Evolutionary conservation across 2,329 filamentous ascomycete genomes (phyloP), one percentile per base, ranked within the genome.

Genomic region (Venturia aucupariae): DNA sequence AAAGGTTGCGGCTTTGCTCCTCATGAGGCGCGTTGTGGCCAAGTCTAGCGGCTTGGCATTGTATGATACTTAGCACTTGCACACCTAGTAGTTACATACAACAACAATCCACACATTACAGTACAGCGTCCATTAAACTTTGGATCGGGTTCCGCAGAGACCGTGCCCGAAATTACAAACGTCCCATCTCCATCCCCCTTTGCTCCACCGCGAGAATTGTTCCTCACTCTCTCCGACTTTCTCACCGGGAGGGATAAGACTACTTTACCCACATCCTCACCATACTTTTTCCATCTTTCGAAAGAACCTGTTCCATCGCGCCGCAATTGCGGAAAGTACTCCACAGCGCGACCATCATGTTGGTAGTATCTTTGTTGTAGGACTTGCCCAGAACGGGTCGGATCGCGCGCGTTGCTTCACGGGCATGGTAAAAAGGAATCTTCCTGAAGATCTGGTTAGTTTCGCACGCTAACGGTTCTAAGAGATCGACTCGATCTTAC

Each of bases 341-440:
- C 55, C 55, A 60, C 10, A 60, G 38, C 10, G 55, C 55, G 19
- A 60, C 30, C 7, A 60, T 8, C 83, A 83, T 22, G 81, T 65
- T 51, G 22, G 46, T 27, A 13, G 46, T 30, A 51, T 51, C 46
- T 51, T 17, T 24, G 22, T 51, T 27, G 22, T 51, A 51, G 5
- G 46, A 51, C 46, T 27, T 11, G 46, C 22, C 46, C 22, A 51
- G 46, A 11, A 80, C 75, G 11, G 82, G 84, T n/a, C 32, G 32
- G 13, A 60, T 60, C 10, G 22, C 55, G 19, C 19, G 32, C 30
- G 55, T 60, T 8, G 83, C 83, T 70, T 84, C 80, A 66, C 82
- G 79, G 27, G 83, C 83, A 68, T 84, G 77, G 76, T 86, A 86
- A 72, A 85, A 85, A 17, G 84, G 84, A 57, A 86, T 85, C 7